phyloP scores from a whole-genome alignment of 768 basidiomycete species.

The Macrolepiota albuminosa region DNA sequence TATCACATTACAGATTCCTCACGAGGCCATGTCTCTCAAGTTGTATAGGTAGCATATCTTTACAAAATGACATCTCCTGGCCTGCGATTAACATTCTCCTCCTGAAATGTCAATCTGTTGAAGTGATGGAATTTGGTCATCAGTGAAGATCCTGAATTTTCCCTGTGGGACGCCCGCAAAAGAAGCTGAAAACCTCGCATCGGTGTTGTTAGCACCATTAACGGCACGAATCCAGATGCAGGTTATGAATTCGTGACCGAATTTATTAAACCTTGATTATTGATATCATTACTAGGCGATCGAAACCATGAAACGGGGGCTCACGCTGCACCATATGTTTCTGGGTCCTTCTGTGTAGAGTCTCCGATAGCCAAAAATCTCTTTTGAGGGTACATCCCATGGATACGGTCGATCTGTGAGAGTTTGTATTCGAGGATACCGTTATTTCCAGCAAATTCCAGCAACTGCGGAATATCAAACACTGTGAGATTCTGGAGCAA shows the following conservation, averaged over 20 bases:
- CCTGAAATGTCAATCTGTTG: background rate
- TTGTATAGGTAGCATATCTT: background rate
- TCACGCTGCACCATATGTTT: conserved; percentile 38
- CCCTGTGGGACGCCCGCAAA: conserved; percentile 1
- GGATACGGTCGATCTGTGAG: conserved; percentile 31
- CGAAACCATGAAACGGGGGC: conserved; percentile 11
- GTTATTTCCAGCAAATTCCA: background rate
- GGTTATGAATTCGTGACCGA: conserved; percentile 28
- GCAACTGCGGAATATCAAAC: background rate
- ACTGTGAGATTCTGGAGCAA: background rate
- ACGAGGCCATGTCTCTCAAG: background rate
- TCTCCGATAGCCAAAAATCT: conserved; percentile 39
- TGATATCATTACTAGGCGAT: background rate
- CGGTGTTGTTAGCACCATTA: conserved; percentile 37
- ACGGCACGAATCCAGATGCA: conserved; percentile 43
- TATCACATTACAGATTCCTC: background rate
- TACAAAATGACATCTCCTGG: background rate
- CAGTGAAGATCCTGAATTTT: background rate
- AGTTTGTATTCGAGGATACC: conserved; percentile 22
- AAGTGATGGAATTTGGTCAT: background rate
- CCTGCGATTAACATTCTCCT: background rate
- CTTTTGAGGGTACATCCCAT: conserved; percentile 38
- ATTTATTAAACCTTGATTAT: conserved; percentile 28
- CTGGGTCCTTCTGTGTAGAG: conserved; percentile 42
- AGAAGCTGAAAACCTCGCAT: conserved; percentile 27